Evolutionary conservation across 768 basidiomycete genomes (phyloP).

Genomic region (Amanita exitialis): DNA sequence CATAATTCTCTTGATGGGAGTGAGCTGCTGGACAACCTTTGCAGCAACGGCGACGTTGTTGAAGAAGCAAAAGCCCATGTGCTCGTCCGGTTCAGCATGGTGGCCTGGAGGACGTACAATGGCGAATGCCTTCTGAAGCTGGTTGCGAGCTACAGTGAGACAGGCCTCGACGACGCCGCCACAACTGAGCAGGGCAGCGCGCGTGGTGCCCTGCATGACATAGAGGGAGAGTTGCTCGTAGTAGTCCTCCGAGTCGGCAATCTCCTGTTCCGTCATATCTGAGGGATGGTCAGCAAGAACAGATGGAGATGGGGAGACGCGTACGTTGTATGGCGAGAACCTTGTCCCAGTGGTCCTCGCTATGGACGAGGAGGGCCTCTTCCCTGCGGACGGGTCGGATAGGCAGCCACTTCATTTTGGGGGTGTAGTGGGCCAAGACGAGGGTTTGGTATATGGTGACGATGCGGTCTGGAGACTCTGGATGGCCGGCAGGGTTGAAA

Average conservation of each 20-base stretch:
- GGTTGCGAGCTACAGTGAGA: slow-evolving; percentile 71
- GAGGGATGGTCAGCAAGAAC: slow-evolving; percentile 5
- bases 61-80: slow-evolving; percentile 99
- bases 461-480: slow-evolving; percentile 82
- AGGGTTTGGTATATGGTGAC: slow-evolving; percentile 62
- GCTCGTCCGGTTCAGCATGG: slow-evolving; percentile 95
- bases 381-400: slow-evolving; percentile 64
- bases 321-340: slow-evolving; percentile 75
- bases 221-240: slow-evolving; percentile 93
- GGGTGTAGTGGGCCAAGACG: slow-evolving; percentile 43
- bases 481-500: slow-evolving; percentile 44
- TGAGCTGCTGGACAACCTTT: slow-evolving; percentile 64
- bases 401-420: slow-evolving; percentile 69
- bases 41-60: slow-evolving; percentile 96
- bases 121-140: slow-evolving; percentile 82
- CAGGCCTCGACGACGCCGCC: slow-evolving; percentile 92
- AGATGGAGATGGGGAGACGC: slow-evolving; percentile 13
- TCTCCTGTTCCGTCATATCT: slow-evolving; percentile 73
- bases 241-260: slow-evolving; percentile 64
- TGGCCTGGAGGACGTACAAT: slow-evolving; percentile 97
- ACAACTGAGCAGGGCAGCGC: slow-evolving; percentile 79
- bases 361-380: slow-evolving; percentile 86
- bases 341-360: slow-evolving; percentile 86
- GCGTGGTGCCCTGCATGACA: slow-evolving; percentile 77
- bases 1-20: slow-evolving; percentile 67